These are phyloP conservation scores for Aspergillus viridinutans DNA, from an alignment of 2,329 filamentous ascomycete species.

Conservation along the genomic window DNA sequence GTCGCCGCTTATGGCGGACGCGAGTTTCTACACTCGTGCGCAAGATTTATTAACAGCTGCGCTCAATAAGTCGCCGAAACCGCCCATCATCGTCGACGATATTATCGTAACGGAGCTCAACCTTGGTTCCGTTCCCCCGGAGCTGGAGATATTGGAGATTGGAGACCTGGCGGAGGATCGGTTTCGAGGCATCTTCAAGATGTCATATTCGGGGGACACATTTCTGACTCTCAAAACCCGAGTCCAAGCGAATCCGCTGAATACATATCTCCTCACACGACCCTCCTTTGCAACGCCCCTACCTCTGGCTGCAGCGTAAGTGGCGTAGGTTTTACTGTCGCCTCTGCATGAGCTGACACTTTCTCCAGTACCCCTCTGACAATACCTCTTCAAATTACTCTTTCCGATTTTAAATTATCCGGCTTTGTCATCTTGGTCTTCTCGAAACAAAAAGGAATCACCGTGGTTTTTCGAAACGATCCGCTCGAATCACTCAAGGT, in stretches of 20 bases:
- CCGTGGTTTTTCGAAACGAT: conserved; percentile 95
- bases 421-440: conserved; percentile 98
- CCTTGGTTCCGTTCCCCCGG: conserved; percentile 86
- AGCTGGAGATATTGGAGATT: conserved; percentile 95
- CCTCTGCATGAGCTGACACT: conserved; percentile 2
- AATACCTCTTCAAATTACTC: conserved; percentile 93
- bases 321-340: conserved; percentile 5
- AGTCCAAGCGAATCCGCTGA: conserved; percentile 96
- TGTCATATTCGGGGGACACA: conserved; percentile 95
- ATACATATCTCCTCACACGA: conserved; percentile 90
- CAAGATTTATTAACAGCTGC: conserved; percentile 92
- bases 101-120: conserved; percentile 98
- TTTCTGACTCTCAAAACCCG: conserved; percentile 92
- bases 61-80: conserved; percentile 95
- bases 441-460: conserved; percentile 93
- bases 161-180: conserved; percentile 95
- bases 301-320: conserved; percentile 74
- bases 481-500: conserved; percentile 97
- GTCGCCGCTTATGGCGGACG: conserved; percentile 96
- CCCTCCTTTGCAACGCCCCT: conserved; percentile 89
- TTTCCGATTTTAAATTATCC: conserved; percentile 92
- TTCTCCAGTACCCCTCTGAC: conserved; percentile 68
- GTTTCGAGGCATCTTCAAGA: conserved; percentile 98
- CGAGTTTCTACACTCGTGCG: conserved; percentile 81
- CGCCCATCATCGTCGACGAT: conserved; percentile 98